These are phyloP conservation scores for Boechera stricta DNA, from an alignment of 345 rosid genomes.

Conservation along the genomic window DNA sequence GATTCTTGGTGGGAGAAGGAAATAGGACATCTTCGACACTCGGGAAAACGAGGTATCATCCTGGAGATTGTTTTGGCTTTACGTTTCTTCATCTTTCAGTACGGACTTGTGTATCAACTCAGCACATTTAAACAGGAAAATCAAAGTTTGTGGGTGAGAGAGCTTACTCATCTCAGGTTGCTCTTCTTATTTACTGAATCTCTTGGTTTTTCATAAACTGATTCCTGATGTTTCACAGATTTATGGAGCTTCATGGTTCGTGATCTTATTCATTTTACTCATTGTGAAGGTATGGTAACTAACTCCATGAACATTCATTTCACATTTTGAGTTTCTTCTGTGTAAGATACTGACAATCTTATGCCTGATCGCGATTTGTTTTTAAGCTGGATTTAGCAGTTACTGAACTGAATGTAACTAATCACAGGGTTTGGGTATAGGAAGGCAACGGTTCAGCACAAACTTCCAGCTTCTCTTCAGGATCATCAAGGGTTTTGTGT, in stretches of 20 bases:
- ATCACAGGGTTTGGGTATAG: conserved; percentile 68
- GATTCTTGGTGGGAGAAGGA: conserved; percentile 85
- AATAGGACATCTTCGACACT: conserved; percentile 59
- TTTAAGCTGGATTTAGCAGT: background rate
- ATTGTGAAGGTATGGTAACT: conserved; percentile 48
- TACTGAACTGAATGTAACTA: conserved; percentile 11
- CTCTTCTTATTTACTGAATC: background rate
- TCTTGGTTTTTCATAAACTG: background rate
- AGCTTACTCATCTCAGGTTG: conserved; percentile 6
- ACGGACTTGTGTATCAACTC: conserved; percentile 71
- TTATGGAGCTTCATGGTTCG: conserved; percentile 50
- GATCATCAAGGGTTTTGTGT: conserved; percentile 74
- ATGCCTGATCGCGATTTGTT: background rate
- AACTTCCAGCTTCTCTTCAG: conserved; percentile 78
- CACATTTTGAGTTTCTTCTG: background rate
- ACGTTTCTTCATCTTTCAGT: conserved; percentile 69
- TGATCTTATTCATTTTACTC: conserved; percentile 39
- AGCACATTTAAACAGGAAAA: conserved; percentile 44
- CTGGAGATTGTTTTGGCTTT: conserved; percentile 58
- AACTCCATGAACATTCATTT: conserved; percentile 1
- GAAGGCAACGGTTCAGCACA: conserved; percentile 71
- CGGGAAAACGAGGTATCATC: conserved; percentile 58
- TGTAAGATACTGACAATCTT: background rate
- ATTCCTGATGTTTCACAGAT: conserved; percentile 34
- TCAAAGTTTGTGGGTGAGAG: conserved; percentile 58